Evolutionary conservation across 164 flowering plant genomes (phyloP).

Genomic region (Annona squamosa): DNA sequence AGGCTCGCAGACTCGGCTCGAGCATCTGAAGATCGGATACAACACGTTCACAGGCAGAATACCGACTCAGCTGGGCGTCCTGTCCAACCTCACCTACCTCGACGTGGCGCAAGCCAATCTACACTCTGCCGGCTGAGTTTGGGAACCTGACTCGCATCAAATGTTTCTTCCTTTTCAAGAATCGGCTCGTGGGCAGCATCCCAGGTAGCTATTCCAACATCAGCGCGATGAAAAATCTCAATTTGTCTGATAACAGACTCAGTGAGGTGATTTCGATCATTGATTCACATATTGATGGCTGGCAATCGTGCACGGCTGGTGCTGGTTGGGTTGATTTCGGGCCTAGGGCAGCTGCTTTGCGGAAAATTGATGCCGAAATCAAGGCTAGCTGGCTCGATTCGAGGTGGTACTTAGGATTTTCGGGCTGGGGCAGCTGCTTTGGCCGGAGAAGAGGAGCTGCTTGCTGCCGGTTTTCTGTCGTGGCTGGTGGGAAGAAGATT

Average conservation of each 20-base stretch:
- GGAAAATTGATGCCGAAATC: too few relatives aligned
- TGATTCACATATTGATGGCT: too few relatives aligned
- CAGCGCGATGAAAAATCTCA: constrained; percentile 34
- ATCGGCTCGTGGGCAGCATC: constrained; percentile 52
- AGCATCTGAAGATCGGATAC: constrained; percentile 82
- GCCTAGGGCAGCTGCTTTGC: too few relatives aligned
- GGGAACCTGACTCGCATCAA: constrained; percentile 51
- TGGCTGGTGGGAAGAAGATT: too few relatives aligned
- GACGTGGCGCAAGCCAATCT: constrained; percentile 52
- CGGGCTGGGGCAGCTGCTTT: too few relatives aligned
- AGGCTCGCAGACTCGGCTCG: constrained; percentile 35
- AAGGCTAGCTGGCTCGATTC: too few relatives aligned
- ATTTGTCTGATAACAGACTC: constrained; percentile 67
- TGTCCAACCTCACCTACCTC: constrained; percentile 53
- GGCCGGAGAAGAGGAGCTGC: too few relatives aligned
- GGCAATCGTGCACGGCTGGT: too few relatives aligned
- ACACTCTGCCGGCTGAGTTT: constrained; percentile 38
- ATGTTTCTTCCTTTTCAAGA: constrained; percentile 52
- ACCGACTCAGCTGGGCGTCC: constrained; percentile 34
- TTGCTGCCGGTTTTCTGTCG: too few relatives aligned
- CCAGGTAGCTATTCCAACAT: constrained; percentile 42
- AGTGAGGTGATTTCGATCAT: too few relatives aligned
- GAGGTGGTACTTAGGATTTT: too few relatives aligned
- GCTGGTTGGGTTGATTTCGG: too few relatives aligned
- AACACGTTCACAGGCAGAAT: constrained; percentile 38